A percentile compares a stretch with the other conserved stretches of the same genome.
Conservation (phyloP, 805 yeast genomes). For the Candida taoyuanica region DNA sequence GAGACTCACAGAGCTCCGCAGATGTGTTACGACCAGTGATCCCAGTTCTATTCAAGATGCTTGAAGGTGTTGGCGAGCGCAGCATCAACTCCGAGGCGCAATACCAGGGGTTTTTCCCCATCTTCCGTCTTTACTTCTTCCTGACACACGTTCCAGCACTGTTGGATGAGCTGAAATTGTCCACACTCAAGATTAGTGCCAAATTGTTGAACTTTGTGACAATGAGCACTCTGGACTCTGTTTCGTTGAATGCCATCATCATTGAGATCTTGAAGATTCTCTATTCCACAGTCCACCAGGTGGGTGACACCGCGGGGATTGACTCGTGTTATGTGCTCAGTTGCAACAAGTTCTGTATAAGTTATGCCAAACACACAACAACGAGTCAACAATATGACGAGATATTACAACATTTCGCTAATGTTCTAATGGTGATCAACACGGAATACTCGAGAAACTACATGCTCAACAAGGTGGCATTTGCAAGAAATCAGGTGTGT, state of each 20-base stretch:
- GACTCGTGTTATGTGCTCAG: constrained; percentile 27
- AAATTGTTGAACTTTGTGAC: constrained; percentile 26
- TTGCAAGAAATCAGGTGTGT: constrained; percentile 20
- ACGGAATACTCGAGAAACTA: constrained; percentile 22
- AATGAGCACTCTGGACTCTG: constrained; percentile 18
- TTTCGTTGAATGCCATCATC: constrained; percentile 21
- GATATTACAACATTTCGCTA: constrained; percentile 26
- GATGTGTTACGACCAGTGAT: constrained; percentile 4
- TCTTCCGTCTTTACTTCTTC: constrained; percentile 24
- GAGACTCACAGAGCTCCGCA: constrained; percentile 7
- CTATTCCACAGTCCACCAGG: constrained; percentile 24
- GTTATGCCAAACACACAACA: constrained; percentile 15
- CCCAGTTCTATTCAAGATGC: constrained; percentile 13
- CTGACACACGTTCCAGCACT: constrained; percentile 17
- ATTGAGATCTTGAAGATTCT: constrained; percentile 27
- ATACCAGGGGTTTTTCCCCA: constrained; percentile 24
- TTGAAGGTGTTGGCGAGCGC: constrained; percentile 25
- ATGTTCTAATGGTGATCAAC: constrained; percentile 24
- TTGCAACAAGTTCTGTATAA: constrained; percentile 25
- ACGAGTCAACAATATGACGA: constrained; percentile 23
- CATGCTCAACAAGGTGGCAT: constrained; percentile 25
- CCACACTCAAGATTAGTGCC: constrained; percentile 20
- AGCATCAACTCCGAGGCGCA: constrained; percentile 23
- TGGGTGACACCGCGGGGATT: constrained; percentile 21
- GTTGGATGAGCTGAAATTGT: constrained; percentile 9